Percentiles rank a stretch among this genome's conserved stretches.
Conservation (phyloP, 2,329 filamentous ascomycete species). For the Ascochyta pisi region DNA sequence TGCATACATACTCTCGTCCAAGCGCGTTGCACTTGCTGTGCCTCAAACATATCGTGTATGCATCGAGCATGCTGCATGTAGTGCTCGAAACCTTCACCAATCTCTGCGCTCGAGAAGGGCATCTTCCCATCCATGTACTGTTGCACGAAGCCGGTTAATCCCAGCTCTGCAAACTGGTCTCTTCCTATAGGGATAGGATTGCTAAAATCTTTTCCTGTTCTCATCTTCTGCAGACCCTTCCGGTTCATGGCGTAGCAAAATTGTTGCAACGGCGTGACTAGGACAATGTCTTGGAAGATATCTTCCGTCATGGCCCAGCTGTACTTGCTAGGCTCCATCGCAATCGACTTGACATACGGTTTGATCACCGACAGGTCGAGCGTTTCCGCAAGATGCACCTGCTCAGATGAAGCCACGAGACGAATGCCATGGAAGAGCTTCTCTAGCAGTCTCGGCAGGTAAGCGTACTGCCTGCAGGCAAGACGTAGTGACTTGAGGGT, state of each 20-base stretch:
- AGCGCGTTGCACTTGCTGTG: not conserved
- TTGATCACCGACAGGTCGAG: not conserved
- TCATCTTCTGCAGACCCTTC: not conserved
- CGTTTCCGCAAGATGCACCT: not conserved
- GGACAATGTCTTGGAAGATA: not conserved
- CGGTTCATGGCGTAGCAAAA: not conserved
- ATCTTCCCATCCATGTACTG: not conserved
- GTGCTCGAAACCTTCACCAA: not conserved
- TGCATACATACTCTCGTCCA: not conserved
- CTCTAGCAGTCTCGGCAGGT: not conserved
- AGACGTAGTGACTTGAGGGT: not conserved
- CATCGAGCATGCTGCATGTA: not conserved
- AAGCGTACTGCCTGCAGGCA: not conserved
- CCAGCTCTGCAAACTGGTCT: not conserved
- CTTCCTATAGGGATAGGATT: not conserved
- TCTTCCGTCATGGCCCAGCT: conserved; percentile 1
- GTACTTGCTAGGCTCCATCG: not conserved
- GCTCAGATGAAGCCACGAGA: not conserved
- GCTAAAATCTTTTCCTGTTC: not conserved
- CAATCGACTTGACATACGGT: not conserved
- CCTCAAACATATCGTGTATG: not conserved
- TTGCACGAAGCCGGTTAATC: not conserved
- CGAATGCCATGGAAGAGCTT: not conserved
- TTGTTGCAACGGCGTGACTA: not conserved
- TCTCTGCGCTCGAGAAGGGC: not conserved